Percentiles rank a stretch among this genome's conserved stretches.
These are phyloP conservation scores for Marasmius fiardii DNA, from an alignment of 1,284 basidiomycete species.

Conservation along the genomic window DNA sequence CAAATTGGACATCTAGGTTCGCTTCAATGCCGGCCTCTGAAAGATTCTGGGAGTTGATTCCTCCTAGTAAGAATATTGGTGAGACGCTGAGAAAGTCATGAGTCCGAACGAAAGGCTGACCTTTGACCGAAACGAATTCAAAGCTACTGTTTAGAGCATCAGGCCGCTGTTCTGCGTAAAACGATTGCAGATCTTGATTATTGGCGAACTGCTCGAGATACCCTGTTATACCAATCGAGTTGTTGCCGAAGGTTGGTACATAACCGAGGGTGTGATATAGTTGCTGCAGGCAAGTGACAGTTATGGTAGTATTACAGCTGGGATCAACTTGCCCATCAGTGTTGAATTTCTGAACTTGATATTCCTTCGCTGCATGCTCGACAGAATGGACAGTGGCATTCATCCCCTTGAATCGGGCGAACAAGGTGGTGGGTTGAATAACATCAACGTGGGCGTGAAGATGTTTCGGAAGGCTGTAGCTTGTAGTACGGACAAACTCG, in stretches of 20 bases:
- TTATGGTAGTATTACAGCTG: conserved; percentile 42
- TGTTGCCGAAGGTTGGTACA: conserved; percentile 19
- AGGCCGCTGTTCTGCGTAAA: conserved; percentile 45
- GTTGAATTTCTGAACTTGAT: conserved; percentile 15
- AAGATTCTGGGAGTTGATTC: conserved; percentile 57
- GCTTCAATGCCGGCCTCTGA: conserved; percentile 62
- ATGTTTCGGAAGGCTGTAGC: conserved; percentile 63
- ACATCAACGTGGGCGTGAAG: conserved; percentile 66
- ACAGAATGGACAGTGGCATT: conserved; percentile 37
- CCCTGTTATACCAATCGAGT: conserved; percentile 33
- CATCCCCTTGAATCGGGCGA: conserved; percentile 47
- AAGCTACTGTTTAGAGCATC: conserved; percentile 42
- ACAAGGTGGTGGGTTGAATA: conserved; percentile 74
- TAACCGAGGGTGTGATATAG: conserved; percentile 32
- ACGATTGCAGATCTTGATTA: conserved; percentile 45
- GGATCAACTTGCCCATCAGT: conserved; percentile 44
- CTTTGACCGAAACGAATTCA: conserved; percentile 44
- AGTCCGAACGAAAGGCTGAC: conserved; percentile 24
- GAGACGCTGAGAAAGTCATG: neutral
- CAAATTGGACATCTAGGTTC: conserved; percentile 69
- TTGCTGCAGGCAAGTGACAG: conserved; percentile 30
- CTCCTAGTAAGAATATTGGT: conserved; percentile 33
- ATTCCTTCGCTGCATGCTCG: conserved; percentile 14
- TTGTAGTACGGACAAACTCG: conserved; percentile 61
- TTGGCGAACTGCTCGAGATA: conserved; percentile 51